A percentile compares a stretch with the other conserved stretches of the same genome.
Conservation (phyloP, 1,284 basidiomycete genomes). For the Ganoderma resinaceum region DNA sequence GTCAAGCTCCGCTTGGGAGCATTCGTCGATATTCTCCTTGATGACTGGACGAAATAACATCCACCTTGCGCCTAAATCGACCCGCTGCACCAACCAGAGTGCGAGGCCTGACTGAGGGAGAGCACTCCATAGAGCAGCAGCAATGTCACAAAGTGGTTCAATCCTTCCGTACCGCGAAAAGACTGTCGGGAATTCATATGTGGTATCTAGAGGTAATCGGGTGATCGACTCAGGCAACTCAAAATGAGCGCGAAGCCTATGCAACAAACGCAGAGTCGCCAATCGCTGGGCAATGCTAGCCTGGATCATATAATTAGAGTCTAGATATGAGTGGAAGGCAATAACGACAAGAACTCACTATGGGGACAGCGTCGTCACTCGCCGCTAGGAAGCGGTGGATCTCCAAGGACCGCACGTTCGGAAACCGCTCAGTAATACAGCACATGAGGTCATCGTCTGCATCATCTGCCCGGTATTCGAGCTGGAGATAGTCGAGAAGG, state of each 20-base stretch:
- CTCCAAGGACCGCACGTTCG: background rate
- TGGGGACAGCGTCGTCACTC: background rate
- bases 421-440: background rate
- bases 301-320: background rate
- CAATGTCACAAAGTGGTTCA: background rate
- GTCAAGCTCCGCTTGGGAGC: too few species aligned
- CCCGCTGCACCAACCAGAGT: background rate
- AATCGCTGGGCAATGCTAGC: background rate
- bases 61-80: background rate
- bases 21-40: background rate
- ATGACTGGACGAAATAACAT: background rate
- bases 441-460: background rate
- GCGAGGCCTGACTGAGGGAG: background rate
- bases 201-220: background rate
- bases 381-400: background rate
- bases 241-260: background rate
- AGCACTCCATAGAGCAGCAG: background rate
- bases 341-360: background rate
- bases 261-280: background rate
- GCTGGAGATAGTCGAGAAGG: background rate
- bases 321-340: background rate
- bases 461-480: background rate
- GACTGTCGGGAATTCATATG: background rate
- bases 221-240: background rate
- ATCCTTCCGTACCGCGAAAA: background rate